phyloP scores from a whole-genome alignment of 2,329 filamentous ascomycete species.

The Pyricularia sp. region DNA sequence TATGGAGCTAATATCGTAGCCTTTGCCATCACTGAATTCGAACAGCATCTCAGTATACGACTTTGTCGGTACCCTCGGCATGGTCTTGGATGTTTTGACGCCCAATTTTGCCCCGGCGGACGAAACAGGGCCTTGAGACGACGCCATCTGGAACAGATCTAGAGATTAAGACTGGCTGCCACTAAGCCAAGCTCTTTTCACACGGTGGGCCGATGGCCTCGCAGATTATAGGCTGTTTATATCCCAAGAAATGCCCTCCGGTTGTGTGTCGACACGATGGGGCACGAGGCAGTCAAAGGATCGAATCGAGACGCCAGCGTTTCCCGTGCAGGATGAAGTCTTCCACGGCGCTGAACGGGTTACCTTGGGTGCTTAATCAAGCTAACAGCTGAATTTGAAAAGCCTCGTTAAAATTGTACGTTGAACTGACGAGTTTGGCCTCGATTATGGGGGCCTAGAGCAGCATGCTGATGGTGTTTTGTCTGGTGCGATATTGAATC shows the following conservation, averaged over 20 bases:
- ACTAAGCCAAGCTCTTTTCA: not conserved
- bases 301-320: not conserved
- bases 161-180: not conserved
- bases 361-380: not conserved
- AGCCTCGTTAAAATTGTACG: not conserved
- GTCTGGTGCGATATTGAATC: not conserved
- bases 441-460: not conserved
- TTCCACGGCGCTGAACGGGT: not conserved
- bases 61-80: not conserved
- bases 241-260: not conserved
- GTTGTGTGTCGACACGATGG: not conserved
- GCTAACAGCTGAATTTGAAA: not conserved
- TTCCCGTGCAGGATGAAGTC: not conserved
- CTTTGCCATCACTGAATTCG: slow-evolving; percentile 5
- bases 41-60: slow-evolving; percentile 1
- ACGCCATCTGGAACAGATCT: not conserved
- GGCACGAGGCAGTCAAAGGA: not conserved
- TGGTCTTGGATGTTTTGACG: not conserved
- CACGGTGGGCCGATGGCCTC: not conserved
- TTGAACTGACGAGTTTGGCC: not conserved
- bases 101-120: not conserved
- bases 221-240: not conserved
- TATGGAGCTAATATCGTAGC: not conserved
- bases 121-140: not conserved
- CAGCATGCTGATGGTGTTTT: not conserved